Conservation (phyloP, 1,139 yeast species). For the Hansenula lynferdii region DNA sequence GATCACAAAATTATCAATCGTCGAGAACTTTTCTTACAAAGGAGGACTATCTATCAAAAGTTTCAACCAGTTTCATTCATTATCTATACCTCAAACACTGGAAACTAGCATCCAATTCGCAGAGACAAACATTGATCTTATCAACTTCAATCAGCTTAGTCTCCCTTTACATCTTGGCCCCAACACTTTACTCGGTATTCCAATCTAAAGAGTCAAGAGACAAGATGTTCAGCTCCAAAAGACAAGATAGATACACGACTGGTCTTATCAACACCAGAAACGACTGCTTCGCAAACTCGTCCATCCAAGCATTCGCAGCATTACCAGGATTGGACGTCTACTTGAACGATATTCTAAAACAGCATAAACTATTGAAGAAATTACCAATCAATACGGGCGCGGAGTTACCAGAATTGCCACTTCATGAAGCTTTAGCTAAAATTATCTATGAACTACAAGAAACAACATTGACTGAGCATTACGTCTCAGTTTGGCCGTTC, state of each 20-base stretch:
- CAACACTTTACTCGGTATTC: conserved; percentile 18
- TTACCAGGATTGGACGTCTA: conserved; percentile 61
- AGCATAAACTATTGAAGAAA: conserved; percentile 23
- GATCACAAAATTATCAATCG: neutral
- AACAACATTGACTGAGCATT: conserved; percentile 46
- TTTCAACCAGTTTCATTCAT: conserved; percentile 11
- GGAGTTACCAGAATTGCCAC: conserved; percentile 33
- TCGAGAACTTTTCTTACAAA: conserved; percentile 6
- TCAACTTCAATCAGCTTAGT: conserved; percentile 12
- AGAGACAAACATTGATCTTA: conserved; percentile 16
- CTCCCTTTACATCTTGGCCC: conserved; percentile 25
- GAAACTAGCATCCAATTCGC: conserved; percentile 11
- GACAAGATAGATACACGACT: conserved; percentile 75
- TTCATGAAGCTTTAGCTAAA: conserved; percentile 53
- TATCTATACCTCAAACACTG: conserved; percentile 17
- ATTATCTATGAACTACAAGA: conserved; percentile 59
- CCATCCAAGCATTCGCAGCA: conserved; percentile 78
- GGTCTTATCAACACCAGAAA: conserved; percentile 79
- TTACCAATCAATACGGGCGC: conserved; percentile 9
- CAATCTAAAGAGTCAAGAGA: conserved; percentile 14
- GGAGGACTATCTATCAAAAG: conserved; percentile 10
- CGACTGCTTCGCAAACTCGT: conserved; percentile 93
- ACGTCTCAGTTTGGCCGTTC: conserved; percentile 75
- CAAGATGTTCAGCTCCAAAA: conserved; percentile 30
- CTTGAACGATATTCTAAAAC: conserved; percentile 39